Base-by-base conservation (phyloP, 2,329 filamentous ascomycete genomes). In the Colletotrichum endophyticum region DNA sequence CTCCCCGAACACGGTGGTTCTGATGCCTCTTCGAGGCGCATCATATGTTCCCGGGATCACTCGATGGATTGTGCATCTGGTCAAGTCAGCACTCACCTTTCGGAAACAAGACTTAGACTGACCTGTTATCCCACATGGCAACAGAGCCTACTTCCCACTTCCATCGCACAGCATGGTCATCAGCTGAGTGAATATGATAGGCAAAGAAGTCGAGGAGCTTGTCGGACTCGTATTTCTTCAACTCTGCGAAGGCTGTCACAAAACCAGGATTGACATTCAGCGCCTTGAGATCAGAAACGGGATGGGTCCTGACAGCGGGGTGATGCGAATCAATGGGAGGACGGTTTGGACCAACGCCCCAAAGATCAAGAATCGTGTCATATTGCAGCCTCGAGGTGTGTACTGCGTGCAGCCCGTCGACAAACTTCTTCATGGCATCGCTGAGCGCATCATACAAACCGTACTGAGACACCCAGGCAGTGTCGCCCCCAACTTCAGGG, bases 111-210 rank as follows among this genome's bases (percentile, higher is more conserved):
- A 11, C 11, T 19, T 49, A 28, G 53, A 73, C 63, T 16, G 36
- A 84, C 82, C 86, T 79, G 77, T 90, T 89, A 71, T 90, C 88
- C 88, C 88, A 90, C 81, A 90, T 87, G 2, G 88, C 88, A 7
- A 89, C 86, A 34, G 85, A 87, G 1, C 88, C 88, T 8, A 87
- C 85, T 0, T 84, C 80, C 88, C 89, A 90, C 75, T 88, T 89
- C 84, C 87, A 89, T 4, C 88, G 82, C 8, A 90, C 88, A 28
- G 84, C 84, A 77, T 89, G 88, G 77, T 90, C 89, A 66, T 89
- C 87, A 2, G 87, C 88, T 0, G 87, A 85, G 77, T 89, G 87
- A 32, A 89, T 85, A 77, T 89, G 88, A 66, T 85, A 85, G 5
- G 81, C 76, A 64, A 89, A 86, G 73, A 89, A 88, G 66, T 88